Evolutionary conservation across 768 basidiomycete species (phyloP).

Genomic region (Cytidiella melzeri): DNA sequence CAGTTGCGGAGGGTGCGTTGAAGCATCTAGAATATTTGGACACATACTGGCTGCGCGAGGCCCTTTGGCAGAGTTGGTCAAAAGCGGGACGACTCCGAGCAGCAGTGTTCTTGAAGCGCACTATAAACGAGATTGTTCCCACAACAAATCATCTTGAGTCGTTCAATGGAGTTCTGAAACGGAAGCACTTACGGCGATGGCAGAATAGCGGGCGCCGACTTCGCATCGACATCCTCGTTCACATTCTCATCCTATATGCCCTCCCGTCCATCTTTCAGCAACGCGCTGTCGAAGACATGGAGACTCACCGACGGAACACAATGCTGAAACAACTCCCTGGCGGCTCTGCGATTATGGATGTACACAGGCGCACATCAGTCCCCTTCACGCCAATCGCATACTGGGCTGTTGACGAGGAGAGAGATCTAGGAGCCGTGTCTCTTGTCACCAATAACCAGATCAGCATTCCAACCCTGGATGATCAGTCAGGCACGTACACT

Average conservation of each 20-base stretch:
- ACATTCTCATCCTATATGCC: too few relatives aligned
- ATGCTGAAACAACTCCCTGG: slow-evolving; percentile 5
- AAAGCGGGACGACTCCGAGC: too few relatives aligned
- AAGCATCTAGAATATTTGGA: slow-evolving; percentile 25
- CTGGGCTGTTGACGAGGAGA: neutral
- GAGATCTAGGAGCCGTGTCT: neutral
- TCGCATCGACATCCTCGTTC: slow-evolving; percentile 23
- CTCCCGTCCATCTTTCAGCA: slow-evolving; percentile 16
- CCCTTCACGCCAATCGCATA: neutral
- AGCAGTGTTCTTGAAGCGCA: too few relatives aligned
- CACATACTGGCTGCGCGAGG: slow-evolving; percentile 19
- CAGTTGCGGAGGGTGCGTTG: too few relatives aligned
- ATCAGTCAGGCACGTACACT: neutral
- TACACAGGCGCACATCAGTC: neutral
- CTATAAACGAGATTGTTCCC: too few relatives aligned
- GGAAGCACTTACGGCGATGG: slow-evolving; percentile 22
- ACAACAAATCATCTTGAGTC: too few relatives aligned
- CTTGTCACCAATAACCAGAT: too few relatives aligned
- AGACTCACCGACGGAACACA: neutral
- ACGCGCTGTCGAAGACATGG: neutral
- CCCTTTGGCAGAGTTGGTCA: slow-evolving; percentile 26
- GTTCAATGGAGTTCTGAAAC: slow-evolving; percentile 32
- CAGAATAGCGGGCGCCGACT: slow-evolving; percentile 24
- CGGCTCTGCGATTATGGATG: too few relatives aligned
- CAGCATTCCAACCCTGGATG: neutral